Conservation (phyloP, 2,329 filamentous ascomycete genomes). For the Diplodia corticola region DNA sequence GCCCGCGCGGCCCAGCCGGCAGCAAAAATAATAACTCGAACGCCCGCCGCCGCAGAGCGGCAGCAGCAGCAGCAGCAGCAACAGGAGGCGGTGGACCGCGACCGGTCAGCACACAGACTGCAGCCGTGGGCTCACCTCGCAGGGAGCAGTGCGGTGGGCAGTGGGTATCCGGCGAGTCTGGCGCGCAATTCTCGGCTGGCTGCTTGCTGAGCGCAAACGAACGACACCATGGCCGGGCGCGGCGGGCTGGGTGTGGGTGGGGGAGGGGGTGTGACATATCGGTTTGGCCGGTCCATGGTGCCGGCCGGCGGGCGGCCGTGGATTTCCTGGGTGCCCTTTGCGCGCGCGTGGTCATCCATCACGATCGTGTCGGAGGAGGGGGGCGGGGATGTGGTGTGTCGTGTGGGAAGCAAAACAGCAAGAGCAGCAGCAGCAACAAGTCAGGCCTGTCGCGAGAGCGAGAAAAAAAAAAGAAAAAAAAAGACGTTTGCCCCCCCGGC, state of each 20-base stretch:
- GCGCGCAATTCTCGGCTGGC: neutral
- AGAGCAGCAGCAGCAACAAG: neutral
- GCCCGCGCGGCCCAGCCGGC: no score
- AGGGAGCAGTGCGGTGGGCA: neutral
- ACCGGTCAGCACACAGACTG: neutral
- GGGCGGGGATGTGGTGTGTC: neutral
- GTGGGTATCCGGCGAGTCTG: constrained; percentile 3
- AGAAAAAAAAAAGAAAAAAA: neutral
- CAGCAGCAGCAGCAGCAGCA: no score
- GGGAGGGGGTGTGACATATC: neutral
- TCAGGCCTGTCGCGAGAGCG: neutral
- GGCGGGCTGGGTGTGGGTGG: no score
- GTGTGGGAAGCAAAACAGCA: neutral
- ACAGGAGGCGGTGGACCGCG: neutral
- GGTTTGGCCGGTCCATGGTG: neutral
- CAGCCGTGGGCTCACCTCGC: neutral
- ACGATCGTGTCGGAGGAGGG: neutral
- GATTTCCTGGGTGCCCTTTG: neutral
- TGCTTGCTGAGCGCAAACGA: constrained; percentile 7
- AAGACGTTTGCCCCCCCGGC: neutral
- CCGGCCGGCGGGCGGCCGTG: neutral
- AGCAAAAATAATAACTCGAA: no score
- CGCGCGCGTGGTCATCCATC: neutral
- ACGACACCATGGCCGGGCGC: neutral
- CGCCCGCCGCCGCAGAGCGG: no score